These are phyloP conservation scores for Jatropha podagrica DNA, from an alignment of 441 rosid species.

Conservation along the genomic window DNA sequence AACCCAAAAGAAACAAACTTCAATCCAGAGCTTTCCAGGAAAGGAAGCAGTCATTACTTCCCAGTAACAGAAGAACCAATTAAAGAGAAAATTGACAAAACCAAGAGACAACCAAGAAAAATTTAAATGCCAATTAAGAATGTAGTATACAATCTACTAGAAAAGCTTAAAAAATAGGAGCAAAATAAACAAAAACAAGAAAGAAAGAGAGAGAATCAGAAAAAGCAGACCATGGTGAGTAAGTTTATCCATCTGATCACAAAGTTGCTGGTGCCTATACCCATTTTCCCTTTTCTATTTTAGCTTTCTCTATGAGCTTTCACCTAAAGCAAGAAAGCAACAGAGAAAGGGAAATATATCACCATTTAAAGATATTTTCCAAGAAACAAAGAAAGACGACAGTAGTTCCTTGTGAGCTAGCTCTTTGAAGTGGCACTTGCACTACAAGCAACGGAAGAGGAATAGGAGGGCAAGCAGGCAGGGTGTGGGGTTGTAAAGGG, in stretches of 20 bases:
- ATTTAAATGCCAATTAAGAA: background rate
- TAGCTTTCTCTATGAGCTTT: constrained; percentile 6
- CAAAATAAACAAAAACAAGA: background rate
- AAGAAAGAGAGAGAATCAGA: constrained; percentile 10
- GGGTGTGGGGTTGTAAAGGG: constrained; percentile 17
- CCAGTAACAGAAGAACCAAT: constrained; percentile 21
- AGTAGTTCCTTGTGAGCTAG: constrained; percentile 22
- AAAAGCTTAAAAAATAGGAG: constrained; percentile 6
- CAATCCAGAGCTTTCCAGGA: background rate
- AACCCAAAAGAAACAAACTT: background rate
- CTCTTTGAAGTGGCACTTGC: constrained; percentile 30
- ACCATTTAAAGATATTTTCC: background rate
- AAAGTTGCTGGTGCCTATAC: constrained; percentile 83
- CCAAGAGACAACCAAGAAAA: background rate
- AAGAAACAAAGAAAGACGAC: background rate
- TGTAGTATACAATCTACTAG: background rate
- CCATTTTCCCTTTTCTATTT: constrained; percentile 43
- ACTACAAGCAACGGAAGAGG: constrained; percentile 32
- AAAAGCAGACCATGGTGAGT: constrained; percentile 67
- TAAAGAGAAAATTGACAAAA: background rate
- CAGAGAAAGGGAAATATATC: constrained; percentile 10
- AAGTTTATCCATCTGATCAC: constrained; percentile 94
- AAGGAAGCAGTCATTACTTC: background rate
- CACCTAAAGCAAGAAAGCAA: constrained; percentile 16
- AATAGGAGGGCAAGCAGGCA: constrained; percentile 16